A percentile compares a stretch with the other conserved stretches of the same genome.
These are phyloP conservation scores for Dothistroma septosporum DNA, from an alignment of 2,329 filamentous ascomycete species.

Conservation along the genomic window DNA sequence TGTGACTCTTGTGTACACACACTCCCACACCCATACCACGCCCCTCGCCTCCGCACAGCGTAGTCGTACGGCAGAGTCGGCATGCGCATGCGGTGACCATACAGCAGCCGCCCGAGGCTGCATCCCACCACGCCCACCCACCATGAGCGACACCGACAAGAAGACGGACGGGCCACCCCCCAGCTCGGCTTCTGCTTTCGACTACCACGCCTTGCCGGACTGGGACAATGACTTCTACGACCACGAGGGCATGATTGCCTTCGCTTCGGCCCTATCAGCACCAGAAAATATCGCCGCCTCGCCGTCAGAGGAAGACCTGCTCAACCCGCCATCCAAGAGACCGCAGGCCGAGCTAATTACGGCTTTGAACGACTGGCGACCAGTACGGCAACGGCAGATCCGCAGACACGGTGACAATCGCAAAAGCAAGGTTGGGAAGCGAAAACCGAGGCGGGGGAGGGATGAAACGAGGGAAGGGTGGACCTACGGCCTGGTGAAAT, in stretches of 20 bases:
- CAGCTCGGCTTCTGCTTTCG: slow-evolving; percentile 51
- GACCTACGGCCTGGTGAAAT: slow-evolving; percentile 83
- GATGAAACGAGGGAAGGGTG: slow-evolving; percentile 95
- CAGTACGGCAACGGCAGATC: slow-evolving; percentile 65
- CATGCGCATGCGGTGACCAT: slow-evolving; percentile 1
- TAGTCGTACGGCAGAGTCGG: not conserved
- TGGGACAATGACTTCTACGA: slow-evolving; percentile 71
- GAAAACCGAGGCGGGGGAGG: slow-evolving; percentile 50
- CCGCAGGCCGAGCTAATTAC: slow-evolving; percentile 62
- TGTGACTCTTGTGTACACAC: too few species aligned
- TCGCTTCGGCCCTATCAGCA: slow-evolving; percentile 75
- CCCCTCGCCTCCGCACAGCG: not conserved
- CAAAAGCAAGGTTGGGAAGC: slow-evolving; percentile 32
- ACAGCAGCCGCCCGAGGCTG: slow-evolving; percentile 1
- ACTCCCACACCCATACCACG: not conserved
- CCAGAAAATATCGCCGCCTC: slow-evolving; percentile 59
- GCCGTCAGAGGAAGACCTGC: slow-evolving; percentile 57
- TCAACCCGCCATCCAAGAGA: slow-evolving; percentile 36
- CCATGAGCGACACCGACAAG: slow-evolving; percentile 45
- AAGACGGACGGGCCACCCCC: slow-evolving; percentile 50
- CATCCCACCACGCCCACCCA: not conserved
- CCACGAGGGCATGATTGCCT: slow-evolving; percentile 68
- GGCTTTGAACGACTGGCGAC: slow-evolving; percentile 93
- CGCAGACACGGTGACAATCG: slow-evolving; percentile 34
- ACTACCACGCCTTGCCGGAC: slow-evolving; percentile 70